Percentiles rank a stretch among this genome's conserved stretches.
These are phyloP conservation scores for Capronia coronata DNA, from an alignment of 2,329 filamentous ascomycete genomes.

Conservation along the genomic window DNA sequence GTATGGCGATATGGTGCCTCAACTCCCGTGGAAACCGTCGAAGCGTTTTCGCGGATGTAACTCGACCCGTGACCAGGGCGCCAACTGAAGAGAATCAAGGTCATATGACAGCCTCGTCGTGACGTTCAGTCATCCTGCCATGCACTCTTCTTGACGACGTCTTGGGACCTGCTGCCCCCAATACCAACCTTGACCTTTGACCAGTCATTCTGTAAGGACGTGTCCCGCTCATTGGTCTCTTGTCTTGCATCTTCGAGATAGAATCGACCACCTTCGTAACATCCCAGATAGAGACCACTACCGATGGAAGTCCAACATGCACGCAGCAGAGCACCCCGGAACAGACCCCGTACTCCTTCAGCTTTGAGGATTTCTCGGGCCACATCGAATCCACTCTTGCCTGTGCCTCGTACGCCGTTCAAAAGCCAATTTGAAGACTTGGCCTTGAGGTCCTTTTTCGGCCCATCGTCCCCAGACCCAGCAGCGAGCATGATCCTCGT, in stretches of 20 bases:
- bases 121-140: constrained; percentile 30
- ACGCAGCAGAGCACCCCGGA: constrained; percentile 64
- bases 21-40: too few relatives aligned
- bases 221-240: constrained; percentile 24
- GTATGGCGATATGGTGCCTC: too few relatives aligned
- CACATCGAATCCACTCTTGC: constrained; percentile 51
- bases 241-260: constrained; percentile 43
- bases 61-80: too few relatives aligned
- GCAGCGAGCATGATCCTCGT: constrained; percentile 78
- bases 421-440: constrained; percentile 20
- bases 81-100: too few relatives aligned
- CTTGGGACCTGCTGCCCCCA: constrained; percentile 27
- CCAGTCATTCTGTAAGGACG: constrained; percentile 25
- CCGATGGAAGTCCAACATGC: constrained; percentile 76
- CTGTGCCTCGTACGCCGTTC: constrained; percentile 27
- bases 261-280: constrained; percentile 72
- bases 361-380: constrained; percentile 59
- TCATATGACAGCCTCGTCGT: too few relatives aligned
- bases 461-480: constrained; percentile 32
- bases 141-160: constrained; percentile 28
- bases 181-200: constrained; percentile 28
- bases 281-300: constrained; percentile 75
- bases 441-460: constrained; percentile 9
- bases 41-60: too few relatives aligned
- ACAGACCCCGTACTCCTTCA: constrained; percentile 66